phyloP scores from a whole-genome alignment of 768 basidiomycete species.

The Mycena albidolilacea region DNA sequence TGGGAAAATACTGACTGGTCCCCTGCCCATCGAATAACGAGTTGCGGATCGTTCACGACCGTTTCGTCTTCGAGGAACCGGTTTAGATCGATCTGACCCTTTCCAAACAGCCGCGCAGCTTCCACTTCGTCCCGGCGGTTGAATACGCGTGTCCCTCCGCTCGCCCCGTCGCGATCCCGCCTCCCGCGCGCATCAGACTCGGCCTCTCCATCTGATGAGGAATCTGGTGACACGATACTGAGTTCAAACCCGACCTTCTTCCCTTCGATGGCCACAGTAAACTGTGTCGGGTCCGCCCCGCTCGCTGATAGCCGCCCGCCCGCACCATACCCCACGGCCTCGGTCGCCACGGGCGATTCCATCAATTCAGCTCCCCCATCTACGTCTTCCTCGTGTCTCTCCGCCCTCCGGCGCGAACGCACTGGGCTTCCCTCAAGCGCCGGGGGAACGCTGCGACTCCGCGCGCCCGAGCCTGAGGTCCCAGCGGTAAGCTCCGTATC shows the following conservation, averaged over 20 bases:
- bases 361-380: conserved; percentile 77
- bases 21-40: conserved; percentile 83
- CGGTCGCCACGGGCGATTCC: conserved; percentile 45
- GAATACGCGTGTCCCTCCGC: conserved; percentile 45
- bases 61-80: conserved; percentile 76
- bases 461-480: conserved; percentile 47
- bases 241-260: conserved; percentile 79
- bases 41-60: conserved; percentile 71
- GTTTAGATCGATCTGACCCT: conserved; percentile 74
- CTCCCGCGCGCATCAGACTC: conserved; percentile 41
- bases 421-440: conserved; percentile 61
- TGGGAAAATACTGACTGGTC: conserved; percentile 66
- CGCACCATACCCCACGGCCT: conserved; percentile 55
- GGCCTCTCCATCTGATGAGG: conserved; percentile 34
- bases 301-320: conserved; percentile 73
- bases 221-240: conserved; percentile 65
- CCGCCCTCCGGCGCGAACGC: conserved; percentile 35
- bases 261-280: conserved; percentile 76
- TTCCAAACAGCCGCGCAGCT: conserved; percentile 68
- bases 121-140: conserved; percentile 64
- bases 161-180: conserved; percentile 44
- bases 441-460: conserved; percentile 74
- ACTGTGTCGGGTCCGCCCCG: conserved; percentile 71
- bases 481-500: conserved; percentile 41
- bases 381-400: conserved; percentile 72